Base-by-base conservation (phyloP, 441 rosid species). In the Melastoma candidum region DNA sequence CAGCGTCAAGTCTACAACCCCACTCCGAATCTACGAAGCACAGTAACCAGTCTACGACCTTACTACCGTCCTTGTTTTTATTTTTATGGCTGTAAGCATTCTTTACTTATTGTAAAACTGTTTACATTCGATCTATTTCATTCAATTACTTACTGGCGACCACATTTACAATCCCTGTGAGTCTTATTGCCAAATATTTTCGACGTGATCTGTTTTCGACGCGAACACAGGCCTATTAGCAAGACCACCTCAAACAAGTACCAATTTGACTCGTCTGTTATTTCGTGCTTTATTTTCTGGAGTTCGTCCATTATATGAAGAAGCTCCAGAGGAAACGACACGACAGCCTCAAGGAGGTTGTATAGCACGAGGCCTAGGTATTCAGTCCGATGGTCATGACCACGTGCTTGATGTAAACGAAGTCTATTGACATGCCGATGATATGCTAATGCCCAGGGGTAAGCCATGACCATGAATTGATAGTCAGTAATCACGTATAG, bases 351-450 rank as follows among this genome's bases (percentile, higher is more conserved):
- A 0, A 92, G 95, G 76, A 87, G 87, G 71, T 92, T 92, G 70
- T 85, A 87, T 26, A 92, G 71, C 46, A 92, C 98, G 57, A 92
- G 95, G 47, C 96, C 96, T 96, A 87, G 1, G 95, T 83, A 57
- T 82, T 90, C 26, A 92, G 70, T 3, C 98, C 90, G 26, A 85
- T 83, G 39, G 98, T 92, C 98, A 87, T 92, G 1, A 92, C 98
- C 39, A 87, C 98, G 49, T 92, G 96, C 83, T 92, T 92, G 57
- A 92, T 92, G 68, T 88, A 92, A 22, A 92, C 98, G 60, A 92
- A 92, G 68, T 92, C 98, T 11, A 92, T 75, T 0, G 97, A 71
- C 98, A 92, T 88, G 66, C 95, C 82, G 52, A 88, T 69, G 3
- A 73, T 92, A 92, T 51, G 98, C 95, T 0, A 81, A 54, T 51